Percentiles rank a stretch among this genome's conserved stretches.
phyloP scores from a whole-genome alignment of 169 alveolate species.

The Plasmodium gallinaceum region DNA sequence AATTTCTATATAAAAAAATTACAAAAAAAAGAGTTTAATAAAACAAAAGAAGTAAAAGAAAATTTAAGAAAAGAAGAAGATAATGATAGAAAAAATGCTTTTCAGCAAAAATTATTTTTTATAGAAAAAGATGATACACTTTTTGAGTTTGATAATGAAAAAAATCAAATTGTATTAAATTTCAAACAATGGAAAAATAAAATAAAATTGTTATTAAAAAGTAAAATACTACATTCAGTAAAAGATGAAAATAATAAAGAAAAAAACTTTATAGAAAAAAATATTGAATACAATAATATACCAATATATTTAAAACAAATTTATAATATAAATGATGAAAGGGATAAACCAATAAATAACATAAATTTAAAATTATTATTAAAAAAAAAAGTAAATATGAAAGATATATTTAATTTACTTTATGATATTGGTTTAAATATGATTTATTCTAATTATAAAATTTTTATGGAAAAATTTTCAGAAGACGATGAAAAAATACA shows the following conservation, averaged over 20 bases:
- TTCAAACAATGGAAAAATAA: slow-evolving; percentile 46
- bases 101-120: slow-evolving; percentile 25
- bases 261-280: neutral
- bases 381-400: slow-evolving; percentile 35
- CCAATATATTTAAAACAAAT: slow-evolving; percentile 37
- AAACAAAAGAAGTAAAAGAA: neutral
- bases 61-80: slow-evolving; percentile 17
- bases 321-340: slow-evolving; percentile 25
- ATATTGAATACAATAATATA: slow-evolving; percentile 6
- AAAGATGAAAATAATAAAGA: slow-evolving; percentile 4
- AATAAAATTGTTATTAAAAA: slow-evolving; percentile 46
- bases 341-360: neutral
- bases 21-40: slow-evolving; percentile 12
- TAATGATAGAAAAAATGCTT: neutral
- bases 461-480: slow-evolving; percentile 41
- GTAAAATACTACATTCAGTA: neutral
- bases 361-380: slow-evolving; percentile 24
- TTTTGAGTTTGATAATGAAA: slow-evolving; percentile 31
- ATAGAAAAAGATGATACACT: slow-evolving; percentile 14
- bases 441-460: slow-evolving; percentile 14
- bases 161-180: slow-evolving; percentile 40
- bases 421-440: slow-evolving; percentile 50
- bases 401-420: slow-evolving; percentile 19
- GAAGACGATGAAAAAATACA: slow-evolving; percentile 69
- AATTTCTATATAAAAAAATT: slow-evolving; percentile 64